Evolutionary conservation across 2,329 filamentous ascomycete species (phyloP), one percentile per base, ranked within the genome.

Genomic region (Colletotrichum zoysiae): DNA sequence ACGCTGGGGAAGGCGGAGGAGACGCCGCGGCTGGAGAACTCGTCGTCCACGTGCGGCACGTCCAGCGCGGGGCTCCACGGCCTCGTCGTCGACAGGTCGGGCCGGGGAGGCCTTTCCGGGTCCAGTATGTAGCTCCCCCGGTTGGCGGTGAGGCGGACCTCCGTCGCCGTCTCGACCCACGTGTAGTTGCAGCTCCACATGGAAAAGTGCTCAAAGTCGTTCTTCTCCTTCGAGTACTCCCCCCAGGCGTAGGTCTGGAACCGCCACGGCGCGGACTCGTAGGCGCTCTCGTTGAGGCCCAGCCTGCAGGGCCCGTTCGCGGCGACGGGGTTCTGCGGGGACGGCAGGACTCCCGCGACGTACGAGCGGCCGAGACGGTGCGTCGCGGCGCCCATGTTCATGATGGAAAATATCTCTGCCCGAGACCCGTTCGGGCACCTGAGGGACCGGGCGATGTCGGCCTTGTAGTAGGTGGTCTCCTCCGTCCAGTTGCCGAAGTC

Each of bases 151-250:
- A 50, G n/a, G 7, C 7, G 46, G 46, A 70, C 61, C 30, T 70
- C 48, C 12, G 48, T 51, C 38, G 20, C 53, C 9, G 53, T 11
- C 8, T 65, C 40, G 9, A 44, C 33, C 67, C 67, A 70, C 3
- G 44, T 53, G 30, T 65, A 70, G 46, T 59, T 48, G 40, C 67
- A 70, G 14, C 30, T 53, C 53, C 55, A 70, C n/a, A 35, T 53
- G 12, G 35, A 35, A 20, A 60, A 38, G 7, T 58, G 38, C 12
- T 55, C 26, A 16, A 60, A 44, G 6, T 26, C 33, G 59, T 62
- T 62, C 30, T 26, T 35, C 1, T 51, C 59, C 33, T 62, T 48
- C 2, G 20, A 48, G 12, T 23, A 62, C 9, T 48, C 44, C 9
- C 59, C 44, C 59, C 59, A 51, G 20, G 44, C 42, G 23, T 62